Evolutionary conservation across 2,329 filamentous ascomycete genomes (phyloP), one percentile per base, ranked within the genome.

Genomic region (Colletotrichum plurivorum): DNA sequence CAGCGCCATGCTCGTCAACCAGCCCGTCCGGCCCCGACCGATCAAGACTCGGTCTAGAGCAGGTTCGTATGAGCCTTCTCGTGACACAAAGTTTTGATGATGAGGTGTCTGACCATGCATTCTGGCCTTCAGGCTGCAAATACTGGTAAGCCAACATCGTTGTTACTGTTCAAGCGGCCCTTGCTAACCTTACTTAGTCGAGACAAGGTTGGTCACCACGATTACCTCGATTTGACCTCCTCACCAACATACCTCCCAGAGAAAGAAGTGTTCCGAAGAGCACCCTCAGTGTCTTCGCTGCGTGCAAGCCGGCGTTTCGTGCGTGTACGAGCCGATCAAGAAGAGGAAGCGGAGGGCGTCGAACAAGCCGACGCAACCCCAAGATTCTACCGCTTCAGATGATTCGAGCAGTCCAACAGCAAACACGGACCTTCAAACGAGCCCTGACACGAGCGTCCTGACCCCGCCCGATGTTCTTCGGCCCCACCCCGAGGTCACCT

Each of bases 201-300:
- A 48, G 70, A 71, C 55, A 71, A 71, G 67, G 70, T 71, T 67
- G 10, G 58, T 58, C n/a, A 2, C 18, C 20, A 12, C 45, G 16
- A 2, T 3, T 18, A 15, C 25, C 2, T 16, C n/a, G 2, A 20
- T 2, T 6, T 57, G 53, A 52, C 9, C 16, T 4, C 20, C 31
- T 57, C 7, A 46, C 59, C 46, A 53, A 67, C 49, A 20, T 22
- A 15, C 22, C n/a, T 36, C 20, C 4, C 12, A 71, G 70, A 59
- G 70, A 39, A 71, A 71, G 31, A 71, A 71, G 52, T 71, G 70
- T 46, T 71, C 70, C 15, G 70, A 71, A 57, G 70, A 71, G 52
- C 68, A 60, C 13, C 70, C 70, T 5, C 70, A 59, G 31, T 71
- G 70, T 36, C 55, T 70, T 3, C 70, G 70, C 16, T 71, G 70